A percentile compares a stretch with the other conserved stretches of the same genome.
These are phyloP conservation scores for Leishmania gerbilli DNA, from an alignment of 208 protist species.

Conservation along the genomic window DNA sequence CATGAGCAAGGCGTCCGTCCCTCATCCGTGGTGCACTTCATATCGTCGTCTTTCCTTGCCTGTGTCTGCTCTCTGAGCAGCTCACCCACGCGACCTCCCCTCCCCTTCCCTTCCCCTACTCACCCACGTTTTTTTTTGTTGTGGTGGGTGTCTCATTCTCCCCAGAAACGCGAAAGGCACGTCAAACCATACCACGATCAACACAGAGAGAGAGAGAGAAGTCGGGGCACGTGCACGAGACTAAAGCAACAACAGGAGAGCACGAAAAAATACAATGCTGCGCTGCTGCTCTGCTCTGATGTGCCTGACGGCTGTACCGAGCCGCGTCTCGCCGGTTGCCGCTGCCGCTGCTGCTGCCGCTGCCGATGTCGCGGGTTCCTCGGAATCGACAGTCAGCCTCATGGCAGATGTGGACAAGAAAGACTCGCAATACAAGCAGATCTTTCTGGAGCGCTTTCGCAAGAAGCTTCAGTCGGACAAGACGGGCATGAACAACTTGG, in stretches of 20 bases:
- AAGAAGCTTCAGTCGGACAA: constrained; percentile 60
- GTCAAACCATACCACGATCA: background rate
- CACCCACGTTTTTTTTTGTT: background rate
- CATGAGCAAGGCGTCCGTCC: background rate
- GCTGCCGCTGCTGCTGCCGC: constrained; percentile 21
- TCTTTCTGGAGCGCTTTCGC: constrained; percentile 82
- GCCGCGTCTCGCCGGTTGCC: constrained; percentile 15
- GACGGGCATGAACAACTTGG: constrained; percentile 73
- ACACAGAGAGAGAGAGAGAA: background rate
- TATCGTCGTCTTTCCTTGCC: background rate
- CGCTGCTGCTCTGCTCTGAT: constrained; percentile 34
- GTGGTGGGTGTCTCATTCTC: background rate
- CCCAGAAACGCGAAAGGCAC: background rate
- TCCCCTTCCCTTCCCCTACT: background rate
- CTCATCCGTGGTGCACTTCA: background rate
- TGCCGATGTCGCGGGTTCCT: constrained; percentile 2
- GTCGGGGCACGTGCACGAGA: background rate
- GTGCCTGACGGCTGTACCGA: constrained; percentile 10
- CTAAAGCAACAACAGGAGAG: background rate
- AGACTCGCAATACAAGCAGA: constrained; percentile 62
- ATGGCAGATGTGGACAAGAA: constrained; percentile 45
- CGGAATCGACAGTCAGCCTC: constrained; percentile 14
- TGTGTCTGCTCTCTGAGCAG: background rate
- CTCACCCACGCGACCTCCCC: background rate
- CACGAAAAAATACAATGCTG: constrained; percentile 9